A percentile compares a stretch with the other conserved stretches of the same genome.
These are phyloP conservation scores for Zygosaccharomyces bailii DNA, from an alignment of 805 yeast genomes.

Conservation along the genomic window DNA sequence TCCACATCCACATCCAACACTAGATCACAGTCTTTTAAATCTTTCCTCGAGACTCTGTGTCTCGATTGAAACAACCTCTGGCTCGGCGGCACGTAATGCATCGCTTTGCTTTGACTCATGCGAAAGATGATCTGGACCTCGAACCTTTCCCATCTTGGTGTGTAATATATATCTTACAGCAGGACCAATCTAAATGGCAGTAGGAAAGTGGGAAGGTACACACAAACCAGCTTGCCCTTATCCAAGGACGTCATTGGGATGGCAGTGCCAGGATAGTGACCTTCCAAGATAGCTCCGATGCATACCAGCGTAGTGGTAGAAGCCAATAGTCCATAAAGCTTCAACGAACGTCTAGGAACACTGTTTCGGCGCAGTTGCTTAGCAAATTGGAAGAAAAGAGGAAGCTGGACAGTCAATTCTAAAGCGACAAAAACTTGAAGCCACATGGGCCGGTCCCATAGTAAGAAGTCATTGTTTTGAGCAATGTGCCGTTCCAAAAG, in stretches of 20 bases:
- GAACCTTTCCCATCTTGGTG: slow-evolving; percentile 3
- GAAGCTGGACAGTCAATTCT: slow-evolving; percentile 75
- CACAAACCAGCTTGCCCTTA: slow-evolving; percentile 23
- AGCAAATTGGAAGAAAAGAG: slow-evolving; percentile 55
- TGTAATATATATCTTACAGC: slow-evolving; percentile 1
- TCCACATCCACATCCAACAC: slow-evolving; percentile 17
- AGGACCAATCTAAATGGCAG: slow-evolving; percentile 28
- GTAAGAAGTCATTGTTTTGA: slow-evolving; percentile 68
- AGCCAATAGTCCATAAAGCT: slow-evolving; percentile 80
- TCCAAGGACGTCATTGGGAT: slow-evolving; percentile 18
- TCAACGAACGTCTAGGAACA: slow-evolving; percentile 35
- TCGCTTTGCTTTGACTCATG: background rate
- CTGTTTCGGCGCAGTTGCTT: slow-evolving; percentile 10
- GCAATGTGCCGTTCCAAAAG: slow-evolving; percentile 58
- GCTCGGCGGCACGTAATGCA: slow-evolving; percentile 18
- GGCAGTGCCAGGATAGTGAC: slow-evolving; percentile 24
- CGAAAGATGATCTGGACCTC: background rate
- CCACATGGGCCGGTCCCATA: slow-evolving; percentile 65
- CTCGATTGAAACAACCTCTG: slow-evolving; percentile 19
- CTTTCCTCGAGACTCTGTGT: slow-evolving; percentile 18
- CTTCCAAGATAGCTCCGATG: slow-evolving; percentile 45
- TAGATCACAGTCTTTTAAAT: slow-evolving; percentile 18
- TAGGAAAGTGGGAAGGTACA: slow-evolving; percentile 33
- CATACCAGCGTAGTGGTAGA: slow-evolving; percentile 75
- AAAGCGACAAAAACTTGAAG: slow-evolving; percentile 63